Conservation (phyloP, 345 rosid genomes). For the Salix dunnii region DNA sequence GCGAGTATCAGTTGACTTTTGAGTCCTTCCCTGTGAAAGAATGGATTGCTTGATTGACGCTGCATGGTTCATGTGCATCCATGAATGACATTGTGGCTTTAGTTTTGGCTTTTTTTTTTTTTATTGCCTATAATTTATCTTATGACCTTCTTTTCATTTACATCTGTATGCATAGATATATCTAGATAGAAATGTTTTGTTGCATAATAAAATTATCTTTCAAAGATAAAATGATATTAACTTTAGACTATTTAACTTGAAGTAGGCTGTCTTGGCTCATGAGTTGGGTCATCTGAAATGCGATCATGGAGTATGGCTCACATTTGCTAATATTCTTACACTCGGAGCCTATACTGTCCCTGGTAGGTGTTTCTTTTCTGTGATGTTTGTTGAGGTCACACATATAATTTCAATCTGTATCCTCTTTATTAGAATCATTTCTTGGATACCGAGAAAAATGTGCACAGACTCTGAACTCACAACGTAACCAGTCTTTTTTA, state of each 20-base stretch:
- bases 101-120: background rate
- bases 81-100: background rate
- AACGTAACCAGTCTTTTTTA: background rate
- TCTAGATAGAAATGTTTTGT: background rate
- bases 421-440: background rate
- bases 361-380: conserved; percentile 45
- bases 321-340: conserved; percentile 88
- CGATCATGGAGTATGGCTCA: conserved; percentile 96
- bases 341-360: conserved; percentile 91
- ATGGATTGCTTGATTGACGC: too few species aligned
- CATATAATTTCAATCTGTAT: background rate
- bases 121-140: background rate
- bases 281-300: conserved; percentile 97
- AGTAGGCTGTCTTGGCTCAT: conserved; percentile 91
- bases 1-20: background rate
- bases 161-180: background rate
- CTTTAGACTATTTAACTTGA: conserved; percentile 14
- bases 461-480: background rate
- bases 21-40: background rate
- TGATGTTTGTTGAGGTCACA: conserved; percentile 4
- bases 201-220: background rate
- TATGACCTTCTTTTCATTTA: background rate
- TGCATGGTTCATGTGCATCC: background rate
- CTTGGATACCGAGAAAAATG: background rate
- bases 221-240: conserved; percentile 18